phyloP scores from a whole-genome alignment of 495 filamentous ascomycete species.

The Hamigera avellanea region DNA sequence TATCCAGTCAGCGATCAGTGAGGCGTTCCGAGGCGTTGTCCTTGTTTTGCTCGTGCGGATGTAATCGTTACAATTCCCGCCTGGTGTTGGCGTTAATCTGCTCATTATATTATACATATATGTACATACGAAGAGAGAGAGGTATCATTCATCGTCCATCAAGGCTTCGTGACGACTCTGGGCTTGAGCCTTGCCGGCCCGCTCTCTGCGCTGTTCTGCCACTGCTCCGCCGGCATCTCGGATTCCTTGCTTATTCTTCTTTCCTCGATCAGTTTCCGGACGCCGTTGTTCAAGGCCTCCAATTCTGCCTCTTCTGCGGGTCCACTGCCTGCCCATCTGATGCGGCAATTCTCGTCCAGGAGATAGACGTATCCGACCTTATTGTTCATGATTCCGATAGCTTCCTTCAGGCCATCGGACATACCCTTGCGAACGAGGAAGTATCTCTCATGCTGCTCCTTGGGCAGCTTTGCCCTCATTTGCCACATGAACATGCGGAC shows the following conservation, averaged over 20 bases:
- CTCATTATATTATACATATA: slow-evolving; percentile 11
- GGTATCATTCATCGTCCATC: slow-evolving; percentile 2
- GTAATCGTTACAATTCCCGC: no score
- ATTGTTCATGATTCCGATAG: slow-evolving; percentile 71
- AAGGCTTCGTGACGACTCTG: slow-evolving; percentile 10
- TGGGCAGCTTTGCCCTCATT: slow-evolving; percentile 42
- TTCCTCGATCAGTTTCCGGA: slow-evolving; percentile 58
- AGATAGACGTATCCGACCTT: slow-evolving; percentile 94
- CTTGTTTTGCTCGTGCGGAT: no score
- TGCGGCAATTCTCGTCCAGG: slow-evolving; percentile 74
- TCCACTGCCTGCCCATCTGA: slow-evolving; percentile 93
- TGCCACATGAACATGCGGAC: slow-evolving; percentile 56
- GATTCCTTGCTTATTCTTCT: slow-evolving; percentile 17
- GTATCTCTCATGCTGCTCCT: slow-evolving; percentile 58
- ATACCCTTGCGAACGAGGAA: slow-evolving; percentile 77
- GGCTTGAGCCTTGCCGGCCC: slow-evolving; percentile 6
- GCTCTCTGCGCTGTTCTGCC: slow-evolving; percentile 3
- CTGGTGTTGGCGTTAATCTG: slow-evolving; percentile 5
- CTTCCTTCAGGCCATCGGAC: slow-evolving; percentile 57
- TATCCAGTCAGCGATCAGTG: neutral
- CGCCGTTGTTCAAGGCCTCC: slow-evolving; percentile 55
- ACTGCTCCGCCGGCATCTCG: slow-evolving; percentile 11
- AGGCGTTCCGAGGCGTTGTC: slow-evolving; percentile 14
- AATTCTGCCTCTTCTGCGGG: slow-evolving; percentile 55
- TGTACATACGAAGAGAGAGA: slow-evolving; percentile 7